Base-by-base conservation (phyloP, 805 yeast genomes). In the Suhomyces canberraensis region DNA sequence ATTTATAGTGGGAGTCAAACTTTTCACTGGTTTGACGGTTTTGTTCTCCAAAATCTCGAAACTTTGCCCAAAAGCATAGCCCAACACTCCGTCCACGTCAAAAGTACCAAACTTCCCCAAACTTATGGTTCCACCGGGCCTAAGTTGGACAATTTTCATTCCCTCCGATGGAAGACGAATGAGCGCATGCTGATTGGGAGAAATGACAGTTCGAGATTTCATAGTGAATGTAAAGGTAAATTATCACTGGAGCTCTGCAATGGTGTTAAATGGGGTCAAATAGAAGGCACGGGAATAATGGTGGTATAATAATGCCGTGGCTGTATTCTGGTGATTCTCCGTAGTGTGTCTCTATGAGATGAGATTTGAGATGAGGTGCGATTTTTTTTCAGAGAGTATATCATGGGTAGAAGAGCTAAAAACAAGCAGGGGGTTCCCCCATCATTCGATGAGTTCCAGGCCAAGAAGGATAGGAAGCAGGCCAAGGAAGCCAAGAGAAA, bases 381-480 rank as follows among this genome's bases (percentile, higher is more conserved):
- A n/a, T n/a, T n/a, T n/a, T n/a, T n/a, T n/a, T n/a, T n/a, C n/a
- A n/a, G n/a, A n/a, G n/a, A n/a, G n/a, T n/a, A n/a, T n/a, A 26
- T 17, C 18, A 87, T 90, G 95, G 98, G 98, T 61, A 84, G 96
- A 77, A 82, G 86, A 71, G 86, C 87, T 41, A 88, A 84, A 64
- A 84, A 87, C 54, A 91, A 87, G 73, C 98, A 91, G 68, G 93
- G 88, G 31, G 85, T 76, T 41, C 98, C 98, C 49, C 96, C 96
- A 24, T 58, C 89, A 4, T 69, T 81, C 44, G 98, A 91, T 30
- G 96, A 91, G 54, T 81, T 90, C 60, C 78, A 78, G 47, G 45
- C 46, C 24, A 60, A 56, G 41, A 60, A 56, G 56, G 51, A 55
- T 41, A 42, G 47, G 42, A 39, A 44, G 29, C 35, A 36, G 20